Evolutionary conservation across 495 filamentous ascomycete species (phyloP).

Genomic region (Cudoniella acicularis): DNA sequence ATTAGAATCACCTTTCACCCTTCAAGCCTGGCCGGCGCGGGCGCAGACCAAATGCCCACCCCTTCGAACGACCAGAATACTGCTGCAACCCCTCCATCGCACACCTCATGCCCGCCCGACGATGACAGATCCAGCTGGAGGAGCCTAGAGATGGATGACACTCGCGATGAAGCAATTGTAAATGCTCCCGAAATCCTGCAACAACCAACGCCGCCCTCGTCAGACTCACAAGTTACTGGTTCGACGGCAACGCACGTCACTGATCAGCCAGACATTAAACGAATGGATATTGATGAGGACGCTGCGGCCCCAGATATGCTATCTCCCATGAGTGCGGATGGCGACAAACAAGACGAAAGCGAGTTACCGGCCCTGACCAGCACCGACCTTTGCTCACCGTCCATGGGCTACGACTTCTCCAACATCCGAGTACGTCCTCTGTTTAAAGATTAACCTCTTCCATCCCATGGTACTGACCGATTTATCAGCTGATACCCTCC

Average conservation of each 20-base stretch:
- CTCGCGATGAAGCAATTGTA: conserved; percentile 12
- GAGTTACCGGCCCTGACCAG: conserved; percentile 15
- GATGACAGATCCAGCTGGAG: conserved; percentile 30
- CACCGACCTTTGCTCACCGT: conserved; percentile 19
- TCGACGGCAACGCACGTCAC: conserved; percentile 20
- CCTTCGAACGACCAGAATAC: conserved; percentile 37
- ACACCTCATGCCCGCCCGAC: conserved; percentile 32
- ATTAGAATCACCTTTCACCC: conserved; percentile 16
- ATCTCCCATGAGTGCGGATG: conserved; percentile 26
- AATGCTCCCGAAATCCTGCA: conserved; percentile 20
- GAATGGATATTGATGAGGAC: conserved; percentile 31
- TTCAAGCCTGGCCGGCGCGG: conserved; percentile 25
- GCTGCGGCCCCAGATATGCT: conserved; percentile 20
- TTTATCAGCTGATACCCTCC: conserved; percentile 51
- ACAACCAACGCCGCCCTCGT: conserved; percentile 26
- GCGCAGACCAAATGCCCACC: conserved; percentile 44
- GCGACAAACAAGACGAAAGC: conserved; percentile 24
- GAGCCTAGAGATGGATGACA: conserved; percentile 21
- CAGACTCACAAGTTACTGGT: conserved; percentile 16
- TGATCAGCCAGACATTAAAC: conserved; percentile 17
- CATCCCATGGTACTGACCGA: conserved; percentile 1
- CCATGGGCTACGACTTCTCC: conserved; percentile 61
- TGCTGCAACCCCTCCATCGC: conserved; percentile 10
- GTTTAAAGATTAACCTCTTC: background rate
- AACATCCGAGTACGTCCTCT: conserved; percentile 55